A percentile compares a stretch with the other conserved stretches of the same genome.
These are phyloP conservation scores for Eucommia ulmoides DNA, from an alignment of 257 asterid genomes.

Conservation along the genomic window DNA sequence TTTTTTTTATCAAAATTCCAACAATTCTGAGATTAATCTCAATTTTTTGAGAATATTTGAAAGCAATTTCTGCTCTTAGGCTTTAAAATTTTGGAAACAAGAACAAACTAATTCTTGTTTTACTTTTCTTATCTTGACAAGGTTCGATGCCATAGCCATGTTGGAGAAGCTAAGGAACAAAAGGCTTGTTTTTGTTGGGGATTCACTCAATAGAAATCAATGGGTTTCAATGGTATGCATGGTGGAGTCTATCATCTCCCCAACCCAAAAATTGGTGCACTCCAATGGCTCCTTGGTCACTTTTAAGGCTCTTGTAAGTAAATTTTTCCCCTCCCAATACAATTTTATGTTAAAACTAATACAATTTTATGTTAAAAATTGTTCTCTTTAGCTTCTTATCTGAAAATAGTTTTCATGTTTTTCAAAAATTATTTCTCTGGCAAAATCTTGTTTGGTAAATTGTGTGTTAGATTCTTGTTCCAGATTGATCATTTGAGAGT, in stretches of 20 bases:
- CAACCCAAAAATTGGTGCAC: slow-evolving; percentile 15
- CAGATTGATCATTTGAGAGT: neutral
- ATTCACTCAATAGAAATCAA: slow-evolving; percentile 51
- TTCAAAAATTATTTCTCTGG: too few species aligned
- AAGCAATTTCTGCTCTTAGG: too few species aligned
- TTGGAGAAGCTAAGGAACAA: too few species aligned
- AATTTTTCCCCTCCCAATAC: neutral
- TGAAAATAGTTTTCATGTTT: too few species aligned
- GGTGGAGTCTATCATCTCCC: slow-evolving; percentile 28
- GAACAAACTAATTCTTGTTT: neutral
- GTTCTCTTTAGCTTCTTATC: too few species aligned
- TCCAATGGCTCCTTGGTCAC: slow-evolving; percentile 23
- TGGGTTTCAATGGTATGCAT: slow-evolving; percentile 59
- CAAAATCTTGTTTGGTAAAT: too few species aligned
- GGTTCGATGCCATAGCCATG: slow-evolving; percentile 43
- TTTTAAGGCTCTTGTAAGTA: slow-evolving; percentile 34
- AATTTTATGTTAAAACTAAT: neutral
- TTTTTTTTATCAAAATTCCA: too few species aligned
- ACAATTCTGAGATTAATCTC: too few species aligned
- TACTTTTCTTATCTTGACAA: slow-evolving; percentile 5
- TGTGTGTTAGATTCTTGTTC: neutral
- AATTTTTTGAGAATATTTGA: too few species aligned
- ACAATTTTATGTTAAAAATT: neutral
- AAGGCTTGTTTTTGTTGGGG: slow-evolving; percentile 52
- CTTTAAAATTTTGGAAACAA: too few species aligned